Base-by-base conservation (phyloP, 805 yeast genomes). In the Cyberlindnera euphorbiae region DNA sequence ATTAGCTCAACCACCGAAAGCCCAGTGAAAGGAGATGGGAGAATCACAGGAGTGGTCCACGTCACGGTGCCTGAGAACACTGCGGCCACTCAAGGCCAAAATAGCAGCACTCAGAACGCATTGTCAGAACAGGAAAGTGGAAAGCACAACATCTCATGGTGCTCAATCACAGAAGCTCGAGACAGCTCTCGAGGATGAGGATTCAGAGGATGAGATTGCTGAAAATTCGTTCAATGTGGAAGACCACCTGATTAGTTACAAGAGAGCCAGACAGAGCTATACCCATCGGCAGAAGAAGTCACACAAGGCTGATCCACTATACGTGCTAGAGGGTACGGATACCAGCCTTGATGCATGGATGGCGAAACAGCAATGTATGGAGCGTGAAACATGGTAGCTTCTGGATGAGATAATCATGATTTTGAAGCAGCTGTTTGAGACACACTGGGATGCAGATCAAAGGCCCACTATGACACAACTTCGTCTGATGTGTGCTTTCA, bases 1-100 rank as follows among this genome's bases (percentile, higher is more conserved):
- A n/a, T n/a, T n/a, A n/a, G n/a, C n/a, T n/a, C n/a, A n/a, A n/a
- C n/a, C n/a, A n/a, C n/a, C n/a, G n/a, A n/a, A n/a, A n/a, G n/a
- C n/a, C n/a, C n/a, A n/a, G 22, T 19, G 9, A 23, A 19, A 14
- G 7, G 4, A 10, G 8, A 28, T 28, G 25, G 31, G 13, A 19
- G 38, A 25, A 15, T 19, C 26, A 4, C 8, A 23, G 11, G 33
- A 36, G 17, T 39, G 46, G 44, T 7, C 28, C 14, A 42, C 39
- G 8, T 26, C 22, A 1, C 30, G 42, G 8, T 41, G 46, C 15
- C 22, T 44, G 26, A 15, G 47, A 9, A 32, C 41, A 13, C 33
- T 44, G 25, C 40, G 49, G 26, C 47, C 45, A 6, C 28, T 46
- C 15, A 44, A 46, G 28, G 25, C 41, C 10, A 48, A 38, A 29